Evolutionary conservation across 2,329 filamentous ascomycete genomes (phyloP), one percentile per base, ranked within the genome.

Genomic region (Domatiomyces catenatus): DNA sequence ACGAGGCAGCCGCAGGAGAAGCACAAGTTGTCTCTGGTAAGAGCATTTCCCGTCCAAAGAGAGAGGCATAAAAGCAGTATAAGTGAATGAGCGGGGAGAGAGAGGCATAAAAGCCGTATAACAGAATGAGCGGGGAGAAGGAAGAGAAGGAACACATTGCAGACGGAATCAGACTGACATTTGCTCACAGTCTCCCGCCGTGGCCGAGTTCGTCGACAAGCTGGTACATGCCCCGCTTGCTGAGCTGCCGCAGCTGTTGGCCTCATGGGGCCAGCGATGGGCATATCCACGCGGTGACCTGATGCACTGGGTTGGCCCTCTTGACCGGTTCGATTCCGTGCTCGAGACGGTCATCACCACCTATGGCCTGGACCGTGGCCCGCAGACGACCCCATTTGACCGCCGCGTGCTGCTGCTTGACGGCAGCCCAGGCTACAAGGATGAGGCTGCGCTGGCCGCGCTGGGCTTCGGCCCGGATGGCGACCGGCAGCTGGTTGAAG

Each of bases 241-340:
- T 61, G 78, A 85, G 64, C 75, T 98, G 58, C 86, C 87, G 59
- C 71, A 78, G 60, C 79, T 84, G 58, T 83, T 98, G 57, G 75
- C 76, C 60, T 78, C 76, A 50, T 96, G 96, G 64, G 88, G 90
- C 52, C 81, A 82, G 57, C 75, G 83, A 75, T 98, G 92, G 92
- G 88, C 89, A 1, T 94, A 96, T 63, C 90, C 90, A 42, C 80
- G 90, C 65, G 93, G 92, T 54, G 92, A 98, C 66, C 73, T 96
- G 26, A 96, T 96, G 65, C 90, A 98, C 73, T 98, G 93, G 93
- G 95, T 98, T 58, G 83, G 86, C 24, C 76, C 94, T 20, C 71
- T 98, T 53, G 94, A 98, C 67, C 83, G 88, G 52, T 96, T 98
- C 67, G 92, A 98, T 67, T 79, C 78, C 62, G 81, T 96, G 56